A percentile compares a stretch with the other conserved stretches of the same genome.
Conservation (phyloP, 176 grass and related monocot species). For the Lolium rigidum region DNA sequence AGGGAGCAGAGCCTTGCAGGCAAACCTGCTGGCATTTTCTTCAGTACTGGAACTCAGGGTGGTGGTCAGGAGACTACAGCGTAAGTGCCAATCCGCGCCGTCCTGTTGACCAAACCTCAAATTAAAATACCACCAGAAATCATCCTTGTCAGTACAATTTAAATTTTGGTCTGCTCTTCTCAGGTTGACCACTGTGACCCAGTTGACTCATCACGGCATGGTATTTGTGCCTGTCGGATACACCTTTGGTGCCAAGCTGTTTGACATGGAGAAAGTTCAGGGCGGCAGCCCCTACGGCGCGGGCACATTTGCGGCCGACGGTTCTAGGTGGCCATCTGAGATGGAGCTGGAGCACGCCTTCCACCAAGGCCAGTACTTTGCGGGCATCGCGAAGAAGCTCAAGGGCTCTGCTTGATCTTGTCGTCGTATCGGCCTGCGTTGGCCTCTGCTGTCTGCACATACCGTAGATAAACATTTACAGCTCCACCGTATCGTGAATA, state of each 20-base stretch:
- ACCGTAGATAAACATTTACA: conserved; percentile 29
- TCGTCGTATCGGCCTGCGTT: background rate
- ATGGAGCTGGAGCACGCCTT: conserved; percentile 93
- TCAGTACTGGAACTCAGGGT: conserved; percentile 89
- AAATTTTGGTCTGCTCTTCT: background rate
- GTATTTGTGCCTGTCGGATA: conserved; percentile 81
- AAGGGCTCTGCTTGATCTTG: conserved; percentile 55
- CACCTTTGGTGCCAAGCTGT: conserved; percentile 89
- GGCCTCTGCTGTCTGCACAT: background rate
- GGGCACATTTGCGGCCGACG: conserved; percentile 79
- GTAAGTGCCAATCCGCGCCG: conserved; percentile 42
- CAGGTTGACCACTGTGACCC: conserved; percentile 83
- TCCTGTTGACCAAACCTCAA: background rate
- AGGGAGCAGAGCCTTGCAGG: conserved; percentile 84
- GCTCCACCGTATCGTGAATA: conserved; percentile 32
- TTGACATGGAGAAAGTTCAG: conserved; percentile 88
- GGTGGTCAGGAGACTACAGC: conserved; percentile 91
- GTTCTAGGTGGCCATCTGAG: conserved; percentile 68
- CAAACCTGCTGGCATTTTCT: conserved; percentile 90
- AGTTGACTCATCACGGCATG: conserved; percentile 87
- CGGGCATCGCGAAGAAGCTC: conserved; percentile 80
- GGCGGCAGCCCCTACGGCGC: conserved; percentile 89
- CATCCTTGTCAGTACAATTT: background rate
- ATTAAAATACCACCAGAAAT: background rate
- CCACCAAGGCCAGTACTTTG: conserved; percentile 92